Conservation (phyloP, 177 flowering plant genomes). For the Telopea speciosissima region DNA sequence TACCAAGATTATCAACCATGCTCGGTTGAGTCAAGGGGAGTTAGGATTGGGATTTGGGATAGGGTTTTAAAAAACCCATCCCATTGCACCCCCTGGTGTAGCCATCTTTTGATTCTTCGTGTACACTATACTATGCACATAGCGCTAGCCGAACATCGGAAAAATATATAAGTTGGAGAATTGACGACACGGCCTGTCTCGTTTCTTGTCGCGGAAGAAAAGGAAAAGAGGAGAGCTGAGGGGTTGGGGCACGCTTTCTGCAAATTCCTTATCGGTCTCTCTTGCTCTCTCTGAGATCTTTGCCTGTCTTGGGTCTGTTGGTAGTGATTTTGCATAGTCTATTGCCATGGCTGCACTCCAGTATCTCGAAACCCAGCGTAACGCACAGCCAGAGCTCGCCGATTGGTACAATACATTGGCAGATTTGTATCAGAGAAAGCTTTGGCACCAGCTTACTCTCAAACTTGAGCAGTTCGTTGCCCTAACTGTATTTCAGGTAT, state of each 20-base stretch:
- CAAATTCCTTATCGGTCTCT: background rate
- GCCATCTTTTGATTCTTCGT: too few species aligned
- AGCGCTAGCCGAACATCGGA: background rate
- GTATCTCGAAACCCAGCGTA: constrained; percentile 68
- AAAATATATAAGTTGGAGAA: background rate
- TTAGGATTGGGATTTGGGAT: too few species aligned
- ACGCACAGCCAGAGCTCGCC: constrained; percentile 73
- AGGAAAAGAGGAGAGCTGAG: background rate
- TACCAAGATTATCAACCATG: too few species aligned
- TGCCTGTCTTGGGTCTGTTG: background rate
- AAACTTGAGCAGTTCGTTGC: constrained; percentile 92
- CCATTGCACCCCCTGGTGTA: too few species aligned
- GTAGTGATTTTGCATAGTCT: background rate
- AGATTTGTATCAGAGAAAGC: constrained; percentile 92
- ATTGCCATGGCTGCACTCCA: constrained; percentile 70
- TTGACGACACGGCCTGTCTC: too few species aligned
- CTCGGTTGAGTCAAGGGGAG: too few species aligned
- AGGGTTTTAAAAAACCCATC: too few species aligned
- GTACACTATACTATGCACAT: too few species aligned
- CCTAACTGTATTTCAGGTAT: constrained; percentile 70
- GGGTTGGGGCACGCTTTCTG: background rate
- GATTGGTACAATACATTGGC: constrained; percentile 81
- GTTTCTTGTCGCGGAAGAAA: background rate
- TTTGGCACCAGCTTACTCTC: constrained; percentile 93
- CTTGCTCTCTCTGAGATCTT: background rate